Evolutionary conservation across 352 stramenopile species (phyloP), one percentile per base, ranked within the genome.

Genomic region (Phytophthora colocasiae): DNA sequence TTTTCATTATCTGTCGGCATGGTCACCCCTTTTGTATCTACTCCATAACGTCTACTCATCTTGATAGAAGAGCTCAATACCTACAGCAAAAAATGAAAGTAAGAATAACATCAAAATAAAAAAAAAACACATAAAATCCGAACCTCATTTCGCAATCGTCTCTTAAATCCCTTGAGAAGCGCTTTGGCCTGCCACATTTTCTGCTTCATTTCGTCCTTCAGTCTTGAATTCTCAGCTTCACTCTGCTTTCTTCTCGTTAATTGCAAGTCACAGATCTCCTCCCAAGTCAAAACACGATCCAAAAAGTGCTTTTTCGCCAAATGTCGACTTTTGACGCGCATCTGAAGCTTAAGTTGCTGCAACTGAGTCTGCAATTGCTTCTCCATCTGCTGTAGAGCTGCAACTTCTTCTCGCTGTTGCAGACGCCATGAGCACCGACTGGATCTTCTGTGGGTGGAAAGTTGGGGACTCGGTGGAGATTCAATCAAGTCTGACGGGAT

Each of bases 101-200:
- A 11, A 36, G 31, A 32, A 26, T 52, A 29, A 57, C 1, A 60
- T 17, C 29, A 43, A 19, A 39, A 39, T 59, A 26, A 51, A 41
- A 31, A 19, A 29, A 27, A 14, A 45, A 29, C 27, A 27, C 24
- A 55, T 31, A 45, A 53, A 29, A 4, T 26, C 29, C 36, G 4
- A 57, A 71, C 57, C 49, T 72, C 64, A 17, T 63, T 60, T 9
- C 64, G 64, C 10, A 72, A 29, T 27, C 64, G 10, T 44, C 64
- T 47, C 29, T 72, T 72, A 15, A 63, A 68, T 6, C 64, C 58
- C 38, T 58, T 53, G 3, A 72, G 45, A 31, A 72, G 8, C 7
- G 6, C 1, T 15, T 72, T 72, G 5, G 64, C 64, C 24, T 68
- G 57, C 36, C 43, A 56, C 2, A 59, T 15, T 45, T 48, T 63